Evolutionary conservation across 75 land plant genomes (phyloP).

Genomic region (Pinus tabuliformis): DNA sequence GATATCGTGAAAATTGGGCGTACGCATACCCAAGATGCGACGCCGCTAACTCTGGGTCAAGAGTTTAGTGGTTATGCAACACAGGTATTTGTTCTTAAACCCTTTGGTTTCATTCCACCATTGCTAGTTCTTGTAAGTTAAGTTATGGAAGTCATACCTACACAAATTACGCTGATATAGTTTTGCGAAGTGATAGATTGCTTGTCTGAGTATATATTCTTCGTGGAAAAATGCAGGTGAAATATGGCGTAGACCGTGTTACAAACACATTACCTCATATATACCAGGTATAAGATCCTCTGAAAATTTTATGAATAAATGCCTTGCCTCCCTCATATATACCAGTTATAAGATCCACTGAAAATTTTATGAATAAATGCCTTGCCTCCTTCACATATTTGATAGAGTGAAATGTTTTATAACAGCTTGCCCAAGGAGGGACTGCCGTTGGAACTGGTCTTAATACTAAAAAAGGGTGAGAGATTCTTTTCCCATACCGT

Average conservation of each 20-base stretch:
- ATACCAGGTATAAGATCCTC: slow-evolving; percentile 63
- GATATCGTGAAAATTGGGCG: slow-evolving; percentile 97
- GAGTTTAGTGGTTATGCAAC: slow-evolving; percentile 96
- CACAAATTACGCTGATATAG: too few species aligned
- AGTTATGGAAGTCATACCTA: too few species aligned
- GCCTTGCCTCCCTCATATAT: slow-evolving; percentile 5
- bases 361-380: neutral
- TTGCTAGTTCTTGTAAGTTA: too few species aligned
- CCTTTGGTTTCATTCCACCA: too few species aligned
- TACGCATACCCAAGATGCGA: slow-evolving; percentile 98
- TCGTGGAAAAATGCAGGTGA: slow-evolving; percentile 48
- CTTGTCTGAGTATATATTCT: neutral
- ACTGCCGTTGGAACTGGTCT: slow-evolving; percentile 99
- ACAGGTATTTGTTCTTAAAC: slow-evolving; percentile 40
- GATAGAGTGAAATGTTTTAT: slow-evolving; percentile 4
- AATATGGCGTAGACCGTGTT: slow-evolving; percentile 89
- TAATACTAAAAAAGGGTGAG: slow-evolving; percentile 93
- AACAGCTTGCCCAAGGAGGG: slow-evolving; percentile 98
- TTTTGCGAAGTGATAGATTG: neutral
- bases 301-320: neutral
- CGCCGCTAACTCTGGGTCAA: slow-evolving; percentile 94
- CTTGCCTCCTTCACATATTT: neutral
- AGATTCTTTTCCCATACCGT: slow-evolving; percentile 1
- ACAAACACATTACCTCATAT: slow-evolving; percentile 80
- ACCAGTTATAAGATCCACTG: slow-evolving; percentile 55